Evolutionary conservation across 2,329 filamentous ascomycete genomes (phyloP).

Genomic region (Myriosclerotinia scirpicola): DNA sequence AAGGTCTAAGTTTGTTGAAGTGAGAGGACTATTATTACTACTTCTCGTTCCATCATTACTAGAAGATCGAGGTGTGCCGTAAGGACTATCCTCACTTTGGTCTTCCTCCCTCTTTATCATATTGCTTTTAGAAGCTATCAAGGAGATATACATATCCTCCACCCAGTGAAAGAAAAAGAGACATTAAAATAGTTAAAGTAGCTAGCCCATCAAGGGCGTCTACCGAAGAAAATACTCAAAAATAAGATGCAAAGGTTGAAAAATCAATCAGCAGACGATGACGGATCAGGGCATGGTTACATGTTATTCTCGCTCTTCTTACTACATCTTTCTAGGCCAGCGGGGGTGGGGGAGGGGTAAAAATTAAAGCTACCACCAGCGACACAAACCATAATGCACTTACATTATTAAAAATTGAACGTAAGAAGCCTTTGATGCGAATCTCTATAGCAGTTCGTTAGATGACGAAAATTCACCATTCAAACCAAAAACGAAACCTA

Average conservation of each 20-base stretch:
- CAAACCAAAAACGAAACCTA: conserved; percentile 15
- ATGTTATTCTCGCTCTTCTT: not conserved
- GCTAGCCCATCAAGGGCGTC: conserved; percentile 18
- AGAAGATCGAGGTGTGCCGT: conserved; percentile 4
- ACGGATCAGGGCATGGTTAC: not conserved
- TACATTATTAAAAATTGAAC: not conserved
- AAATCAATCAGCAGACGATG: not conserved
- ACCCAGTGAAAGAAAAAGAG: not conserved
- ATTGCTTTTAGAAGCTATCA: not conserved
- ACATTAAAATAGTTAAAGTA: conserved; percentile 2
- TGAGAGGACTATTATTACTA: not conserved
- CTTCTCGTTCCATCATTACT: not conserved
- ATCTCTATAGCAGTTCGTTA: not conserved
- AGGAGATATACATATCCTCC: conserved; percentile 7
- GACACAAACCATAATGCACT: not conserved
- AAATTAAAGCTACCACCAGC: conserved; percentile 4
- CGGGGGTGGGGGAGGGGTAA: not conserved
- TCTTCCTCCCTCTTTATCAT: conserved; percentile 4
- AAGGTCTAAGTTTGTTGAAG: not conserved
- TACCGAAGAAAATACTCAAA: not conserved
- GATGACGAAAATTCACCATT: not conserved
- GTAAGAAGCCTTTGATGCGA: not conserved
- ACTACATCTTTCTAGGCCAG: not conserved
- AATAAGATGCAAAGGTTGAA: not conserved
- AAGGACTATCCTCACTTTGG: conserved; percentile 10